Evolutionary conservation across 1,139 yeast genomes (phyloP).

Genomic region (Magnusiomyces ingens): DNA sequence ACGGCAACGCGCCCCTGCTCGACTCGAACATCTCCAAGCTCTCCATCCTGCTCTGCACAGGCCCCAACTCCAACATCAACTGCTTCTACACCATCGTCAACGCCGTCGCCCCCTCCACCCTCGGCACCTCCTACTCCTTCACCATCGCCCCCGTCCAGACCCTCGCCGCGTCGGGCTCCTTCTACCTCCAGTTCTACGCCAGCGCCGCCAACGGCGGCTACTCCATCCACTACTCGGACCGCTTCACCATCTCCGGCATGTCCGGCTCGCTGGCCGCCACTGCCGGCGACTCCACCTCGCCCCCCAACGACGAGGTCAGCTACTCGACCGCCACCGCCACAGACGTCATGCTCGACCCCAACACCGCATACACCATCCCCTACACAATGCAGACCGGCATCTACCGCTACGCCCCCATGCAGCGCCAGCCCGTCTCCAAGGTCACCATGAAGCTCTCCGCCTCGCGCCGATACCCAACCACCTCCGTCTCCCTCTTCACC

Average conservation of each 20-base stretch:
- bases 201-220: conserved; percentile 35
- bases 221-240: conserved; percentile 64
- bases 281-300: conserved; percentile 36
- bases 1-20: conserved; percentile 43
- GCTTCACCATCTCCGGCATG: conserved; percentile 67
- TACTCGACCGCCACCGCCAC: conserved; percentile 17
- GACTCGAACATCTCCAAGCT: conserved; percentile 38
- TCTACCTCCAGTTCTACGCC: conserved; percentile 60
- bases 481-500: conserved; percentile 55
- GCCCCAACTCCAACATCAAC: conserved; percentile 46
- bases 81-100: conserved; percentile 38
- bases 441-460: conserved; percentile 40
- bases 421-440: conserved; percentile 66
- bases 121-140: conserved; percentile 24
- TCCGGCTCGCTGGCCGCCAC: conserved; percentile 46
- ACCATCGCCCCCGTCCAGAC: conserved; percentile 29
- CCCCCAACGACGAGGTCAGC: conserved; percentile 39
- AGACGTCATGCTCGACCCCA: conserved; percentile 30
- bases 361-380: conserved; percentile 45
- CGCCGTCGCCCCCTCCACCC: conserved; percentile 25
- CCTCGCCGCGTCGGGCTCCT: conserved; percentile 55
- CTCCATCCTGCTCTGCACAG: conserved; percentile 61
- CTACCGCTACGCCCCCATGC: conserved; percentile 86
- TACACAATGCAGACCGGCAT: conserved; percentile 71
- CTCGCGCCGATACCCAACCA: conserved; percentile 41